phyloP scores from a whole-genome alignment of 208 protist genomes.

The Angomonas deanei region DNA sequence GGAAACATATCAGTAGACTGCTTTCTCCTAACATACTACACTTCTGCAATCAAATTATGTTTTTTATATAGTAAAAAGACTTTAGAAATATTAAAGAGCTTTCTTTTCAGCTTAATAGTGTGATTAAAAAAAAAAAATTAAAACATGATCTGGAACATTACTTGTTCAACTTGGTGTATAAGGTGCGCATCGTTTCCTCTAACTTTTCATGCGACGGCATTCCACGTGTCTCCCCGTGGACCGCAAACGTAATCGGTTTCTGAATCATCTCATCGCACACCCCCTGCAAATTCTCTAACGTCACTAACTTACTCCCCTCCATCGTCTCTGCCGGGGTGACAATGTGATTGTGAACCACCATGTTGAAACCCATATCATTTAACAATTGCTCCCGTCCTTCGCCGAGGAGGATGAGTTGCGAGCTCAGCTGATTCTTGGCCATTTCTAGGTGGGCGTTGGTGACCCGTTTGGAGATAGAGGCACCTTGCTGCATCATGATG shows the following conservation, averaged over 20 bases:
- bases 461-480: conserved; percentile 74
- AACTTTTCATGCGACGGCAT: conserved; percentile 59
- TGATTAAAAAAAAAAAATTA: not conserved
- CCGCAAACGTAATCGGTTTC: conserved; percentile 60
- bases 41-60: not conserved
- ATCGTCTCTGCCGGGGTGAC: conserved; percentile 76
- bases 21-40: too few relatives aligned
- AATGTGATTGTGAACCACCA: conserved; percentile 76
- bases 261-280: conserved; percentile 64
- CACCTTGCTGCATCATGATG: conserved; percentile 73
- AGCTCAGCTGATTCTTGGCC: conserved; percentile 85
- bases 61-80: conserved; percentile 3
- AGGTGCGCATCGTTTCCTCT: conserved; percentile 41
- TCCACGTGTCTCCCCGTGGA: conserved; percentile 63
- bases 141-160: too few relatives aligned
- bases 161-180: conserved; percentile 40
- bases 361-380: conserved; percentile 86
- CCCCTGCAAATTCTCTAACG: conserved; percentile 51
- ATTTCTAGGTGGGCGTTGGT: conserved; percentile 73
- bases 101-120: not conserved
- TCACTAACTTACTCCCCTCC: conserved; percentile 55
- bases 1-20: not conserved
- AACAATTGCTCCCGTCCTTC: conserved; percentile 79
- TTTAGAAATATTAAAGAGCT: not conserved
- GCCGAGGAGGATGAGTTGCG: conserved; percentile 79